A percentile compares a stretch with the other conserved stretches of the same genome.
Evolutionary conservation across 202 grass and related monocot species (phyloP).

Genomic region (Schoenoplectus tabernaemontani): DNA sequence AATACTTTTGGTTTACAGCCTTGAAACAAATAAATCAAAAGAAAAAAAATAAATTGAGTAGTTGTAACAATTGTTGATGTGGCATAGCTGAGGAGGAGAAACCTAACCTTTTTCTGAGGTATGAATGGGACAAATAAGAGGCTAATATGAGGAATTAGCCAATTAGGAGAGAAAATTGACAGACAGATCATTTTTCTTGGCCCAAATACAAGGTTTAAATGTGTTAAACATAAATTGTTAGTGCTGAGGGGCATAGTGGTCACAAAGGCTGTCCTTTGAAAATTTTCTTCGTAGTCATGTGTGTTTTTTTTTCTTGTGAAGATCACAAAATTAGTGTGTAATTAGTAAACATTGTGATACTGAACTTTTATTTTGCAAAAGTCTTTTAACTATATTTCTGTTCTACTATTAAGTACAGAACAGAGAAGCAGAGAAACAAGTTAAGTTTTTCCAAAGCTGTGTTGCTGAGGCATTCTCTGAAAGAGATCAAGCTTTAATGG

Average conservation of each 20-base stretch:
- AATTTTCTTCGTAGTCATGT: background rate
- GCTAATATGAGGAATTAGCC: background rate
- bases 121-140: background rate
- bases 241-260: background rate
- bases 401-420: conserved; percentile 45
- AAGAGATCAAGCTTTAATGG: conserved; percentile 78
- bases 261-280: background rate
- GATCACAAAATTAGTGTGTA: background rate
- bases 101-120: too few species aligned
- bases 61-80: too few species aligned
- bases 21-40: too few species aligned
- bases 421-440: conserved; percentile 89
- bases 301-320: background rate
- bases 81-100: too few species aligned
- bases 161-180: background rate
- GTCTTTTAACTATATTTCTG: background rate
- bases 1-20: too few species aligned
- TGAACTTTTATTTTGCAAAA: background rate
- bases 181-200: background rate
- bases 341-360: background rate
- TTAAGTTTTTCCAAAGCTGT: conserved; percentile 95
- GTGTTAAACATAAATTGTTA: background rate
- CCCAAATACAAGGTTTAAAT: background rate
- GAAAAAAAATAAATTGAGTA: too few species aligned
- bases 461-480: conserved; percentile 88